Evolutionary conservation across 1,284 basidiomycete genomes (phyloP), one percentile per base, ranked within the genome.

Genomic region (Chondrostereum purpureum): DNA sequence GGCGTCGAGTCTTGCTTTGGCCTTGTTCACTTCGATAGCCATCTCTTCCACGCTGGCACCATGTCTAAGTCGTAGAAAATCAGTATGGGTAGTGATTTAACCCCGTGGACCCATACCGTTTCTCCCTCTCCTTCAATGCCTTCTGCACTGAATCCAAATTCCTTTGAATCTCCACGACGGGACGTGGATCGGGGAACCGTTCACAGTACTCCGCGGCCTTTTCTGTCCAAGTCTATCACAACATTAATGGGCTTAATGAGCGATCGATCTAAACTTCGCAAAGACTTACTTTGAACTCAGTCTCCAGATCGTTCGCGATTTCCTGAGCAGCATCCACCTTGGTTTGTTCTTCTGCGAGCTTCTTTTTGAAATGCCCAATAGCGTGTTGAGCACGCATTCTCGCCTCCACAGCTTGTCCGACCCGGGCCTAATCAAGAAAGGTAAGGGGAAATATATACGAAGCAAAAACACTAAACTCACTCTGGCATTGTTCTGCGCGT

Each of bases 1-100:
- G 14, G 64, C 73, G 4, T 83, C 72, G 13, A 80, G 59, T 19
- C 71, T 73, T 2, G 67, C 68, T 51, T 73, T 73, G 2, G 80
- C 74, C 50, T 75, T 80, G 58, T 80, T 80, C 37, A 88, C 71
- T 51, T 88, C 80, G 17, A 72, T 67, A 0, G 79, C 73, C 65
- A 92, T 77, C 47, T 92, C 80, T 46, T 92, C 90, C 2, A 91
- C 73, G 4, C 80, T 77, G 3, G 84, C 77, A 3, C 89, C 89
- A 48, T 88, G 78, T 42, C 87, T 90, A n/a, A n/a, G 52, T 13
- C 39, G n/a, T 17, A 39, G 20, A 38, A 38, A 17, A 46, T n/a
- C 40, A 18, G 16, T 11, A 6, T 44, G 11, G 13, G 24, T 2
- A 31, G 44, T 42, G 27, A 49, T 46, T n/a, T 52, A 50, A 13